Evolutionary conservation across 225 moss, liverwort and hornwort species (phyloP), one percentile per base, ranked within the genome.

Genomic region (Marchantia paleacea): DNA sequence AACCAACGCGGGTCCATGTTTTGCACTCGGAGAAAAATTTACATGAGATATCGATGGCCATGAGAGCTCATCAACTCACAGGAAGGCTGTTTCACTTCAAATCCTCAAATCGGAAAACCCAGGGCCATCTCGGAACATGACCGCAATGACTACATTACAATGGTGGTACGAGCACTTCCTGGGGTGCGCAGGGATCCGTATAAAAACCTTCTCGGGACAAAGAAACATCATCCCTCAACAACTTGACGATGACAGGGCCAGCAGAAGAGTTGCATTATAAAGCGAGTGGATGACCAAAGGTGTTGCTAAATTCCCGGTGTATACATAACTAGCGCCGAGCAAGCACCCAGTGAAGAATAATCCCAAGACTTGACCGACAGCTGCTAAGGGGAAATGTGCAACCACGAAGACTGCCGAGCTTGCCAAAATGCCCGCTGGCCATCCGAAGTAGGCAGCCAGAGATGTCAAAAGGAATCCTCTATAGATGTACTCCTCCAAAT

Each of bases 401-500:
- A 84, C 5, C 7, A 89, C 90, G 81, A 93, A 93, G 54, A 90
- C 62, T 7, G 89, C 60, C 39, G 92, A 86, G 53, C 92, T 92
- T 24, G 79, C 1, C 10, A 86, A 8, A 20, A 92, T 83, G 18
- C 92, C 93, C 49, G 81, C 8, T 4, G 91, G 89, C 93, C 89
- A 93, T 76, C 79, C 72, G 81, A 90, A 86, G 76, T 61, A 78
- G 51, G 88, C 66, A 50, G 82, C 84, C 60, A 93, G 77, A 77
- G 85, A 92, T 8, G 85, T 81, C 61, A 92, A 80, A 0, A 92
- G 75, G 62, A 91, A 90, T 1, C 93, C 92, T 82, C 93, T 86
- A 83, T 91, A 93, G 16, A 93, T 87, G 26, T 85, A 92, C 82
- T 93, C 92, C 78, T 93, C 93, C 72, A 93, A 72, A 73, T 72